phyloP scores from a whole-genome alignment of 371 early-diverging fungal genomes.

The Blyttiomyces sp. region DNA sequence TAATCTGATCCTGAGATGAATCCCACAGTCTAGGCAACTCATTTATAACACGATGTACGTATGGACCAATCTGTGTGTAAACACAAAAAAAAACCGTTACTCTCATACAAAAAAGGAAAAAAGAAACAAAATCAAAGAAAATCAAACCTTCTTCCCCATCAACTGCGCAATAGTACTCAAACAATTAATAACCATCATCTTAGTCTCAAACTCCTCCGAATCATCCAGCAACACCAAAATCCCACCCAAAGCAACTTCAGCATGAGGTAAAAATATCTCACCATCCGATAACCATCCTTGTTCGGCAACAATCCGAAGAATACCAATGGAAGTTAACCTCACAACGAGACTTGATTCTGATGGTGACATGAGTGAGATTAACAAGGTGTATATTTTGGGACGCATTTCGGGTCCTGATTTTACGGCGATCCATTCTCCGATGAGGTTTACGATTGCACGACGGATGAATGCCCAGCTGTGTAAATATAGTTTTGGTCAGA shows the following conservation, averaged over 20 bases:
- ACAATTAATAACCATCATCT: conserved; percentile 71
- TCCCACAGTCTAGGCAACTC: conserved; percentile 81
- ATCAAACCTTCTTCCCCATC: conserved; percentile 62
- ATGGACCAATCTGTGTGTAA: conserved; percentile 61
- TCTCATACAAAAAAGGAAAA: not conserved
- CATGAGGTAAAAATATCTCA: conserved; percentile 63
- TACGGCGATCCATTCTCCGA: conserved; percentile 84
- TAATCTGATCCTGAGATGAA: conserved; percentile 64
- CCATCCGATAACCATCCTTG: conserved; percentile 76
- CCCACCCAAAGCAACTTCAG: conserved; percentile 58
- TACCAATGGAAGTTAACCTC: conserved; percentile 75
- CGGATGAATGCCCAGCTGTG: conserved; percentile 49
- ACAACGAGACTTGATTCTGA: conserved; percentile 70
- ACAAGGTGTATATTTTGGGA: conserved; percentile 62
- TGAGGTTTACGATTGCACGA: conserved; percentile 76
- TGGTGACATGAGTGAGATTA: conserved; percentile 50
- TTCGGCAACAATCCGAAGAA: conserved; percentile 60
- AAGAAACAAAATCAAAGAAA: not conserved
- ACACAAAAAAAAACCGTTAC: not conserved
- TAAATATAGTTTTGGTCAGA: not conserved
- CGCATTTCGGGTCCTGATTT: conserved; percentile 66
- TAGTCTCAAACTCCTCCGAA: conserved; percentile 74
- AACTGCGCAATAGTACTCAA: conserved; percentile 75
- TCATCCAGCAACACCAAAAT: conserved; percentile 58
- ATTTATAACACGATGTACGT: conserved; percentile 64